Evolutionary conservation across 2,329 filamentous ascomycete species (phyloP).

Genomic region (Zymoseptoria ardabiliae): DNA sequence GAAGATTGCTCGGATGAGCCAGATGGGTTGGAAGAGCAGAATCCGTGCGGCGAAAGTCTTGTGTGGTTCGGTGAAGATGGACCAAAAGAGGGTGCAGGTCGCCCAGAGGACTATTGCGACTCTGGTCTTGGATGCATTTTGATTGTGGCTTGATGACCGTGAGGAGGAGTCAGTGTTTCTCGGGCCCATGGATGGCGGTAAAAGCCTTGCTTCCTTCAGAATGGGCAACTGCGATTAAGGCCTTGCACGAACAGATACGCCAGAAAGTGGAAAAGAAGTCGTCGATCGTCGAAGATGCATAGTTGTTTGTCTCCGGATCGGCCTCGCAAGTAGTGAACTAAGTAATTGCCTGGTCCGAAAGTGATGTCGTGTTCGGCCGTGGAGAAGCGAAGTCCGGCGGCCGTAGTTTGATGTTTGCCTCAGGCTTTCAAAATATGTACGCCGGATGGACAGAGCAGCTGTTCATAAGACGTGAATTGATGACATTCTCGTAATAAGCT

Average conservation of each 20-base stretch:
- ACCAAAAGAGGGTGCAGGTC: conserved; percentile 18
- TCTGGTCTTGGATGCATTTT: not conserved
- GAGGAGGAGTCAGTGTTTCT: not conserved
- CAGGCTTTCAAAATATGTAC: too few species aligned
- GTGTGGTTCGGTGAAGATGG: conserved; percentile 25
- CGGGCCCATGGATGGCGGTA: not conserved
- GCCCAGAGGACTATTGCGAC: not conserved
- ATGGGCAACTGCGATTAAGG: not conserved
- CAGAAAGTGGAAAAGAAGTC: not conserved
- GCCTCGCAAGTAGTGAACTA: not conserved
- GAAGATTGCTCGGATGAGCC: conserved; percentile 19
- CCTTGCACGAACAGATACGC: not conserved
- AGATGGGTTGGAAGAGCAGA: conserved; percentile 27
- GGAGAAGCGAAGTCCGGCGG: not conserved
- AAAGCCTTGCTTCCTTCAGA: not conserved
- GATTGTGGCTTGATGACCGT: not conserved
- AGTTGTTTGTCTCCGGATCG: not conserved
- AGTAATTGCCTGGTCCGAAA: not conserved
- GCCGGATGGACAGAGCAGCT: too few species aligned
- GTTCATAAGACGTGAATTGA: too few species aligned
- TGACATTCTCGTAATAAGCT: too few species aligned
- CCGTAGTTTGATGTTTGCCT: not conserved
- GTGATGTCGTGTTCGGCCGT: not conserved
- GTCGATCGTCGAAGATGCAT: not conserved
- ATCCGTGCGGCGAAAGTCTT: conserved; percentile 24